Evolutionary conservation across 352 stramenopile species (phyloP), one percentile per base, ranked within the genome.

Genomic region (Pythium rishiriense): DNA sequence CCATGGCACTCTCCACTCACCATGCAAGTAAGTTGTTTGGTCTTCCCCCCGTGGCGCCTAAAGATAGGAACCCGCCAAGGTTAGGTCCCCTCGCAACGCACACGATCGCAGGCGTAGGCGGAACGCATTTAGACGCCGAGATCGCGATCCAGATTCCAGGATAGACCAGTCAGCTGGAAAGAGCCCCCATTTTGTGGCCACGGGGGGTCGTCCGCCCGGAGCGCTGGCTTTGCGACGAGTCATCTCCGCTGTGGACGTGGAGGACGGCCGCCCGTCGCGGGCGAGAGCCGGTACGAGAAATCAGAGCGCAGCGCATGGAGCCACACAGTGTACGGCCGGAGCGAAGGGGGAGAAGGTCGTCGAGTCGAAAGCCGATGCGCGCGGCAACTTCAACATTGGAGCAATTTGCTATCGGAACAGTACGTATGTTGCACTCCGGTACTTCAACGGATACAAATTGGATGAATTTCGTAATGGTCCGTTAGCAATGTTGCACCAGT

Each of bases 331-430:
- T 47, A n/a, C 26, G 41, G 41, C 21, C 21, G 19, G 5, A 26
- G 53, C 19, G 37, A 39, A 50, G 5, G 6, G 46, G 46, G 21
- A 7, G 24, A 26, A 10, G 2, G 28, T 60, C 39, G 37, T 39
- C 37, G 31, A 14, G 39, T 58, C 26, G 50, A 31, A 2, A 24
- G 8, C 19, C 5, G 12, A 33, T 15, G 26, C 14, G n/a, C n/a
- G 3, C 24, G 39, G 53, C 53, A 51, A 60, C 53, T 60, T 60
- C 53, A 60, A 60, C 53, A 39, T 48, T 48, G 53, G 15, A 3
- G 12, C n/a, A 50, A 41, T 29, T 0, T 49, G 25, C 53, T 60
- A 60, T 60, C 51, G 39, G 12, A 50, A 25, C 24, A 60, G 2
- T 51, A 60, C 53, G 3, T 33, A 14, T 22, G 37, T 43, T 14